These are phyloP conservation scores for Claviceps digitariae DNA, from an alignment of 2,329 filamentous ascomycete genomes.

Conservation along the genomic window DNA sequence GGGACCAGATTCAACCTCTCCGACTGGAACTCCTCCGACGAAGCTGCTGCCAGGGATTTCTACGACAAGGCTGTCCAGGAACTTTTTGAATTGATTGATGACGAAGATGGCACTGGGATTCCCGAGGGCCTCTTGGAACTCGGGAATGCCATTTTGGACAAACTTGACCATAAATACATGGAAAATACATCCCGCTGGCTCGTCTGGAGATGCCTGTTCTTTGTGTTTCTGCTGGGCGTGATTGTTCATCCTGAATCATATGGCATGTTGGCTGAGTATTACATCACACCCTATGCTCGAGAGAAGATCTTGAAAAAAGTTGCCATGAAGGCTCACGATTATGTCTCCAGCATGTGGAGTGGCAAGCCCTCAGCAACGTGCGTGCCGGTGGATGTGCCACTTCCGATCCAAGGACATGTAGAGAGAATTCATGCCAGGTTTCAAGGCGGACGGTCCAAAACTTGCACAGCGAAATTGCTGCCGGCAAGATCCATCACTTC, in stretches of 20 bases:
- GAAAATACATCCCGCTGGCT: slow-evolving; percentile 70
- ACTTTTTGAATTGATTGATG: slow-evolving; percentile 76
- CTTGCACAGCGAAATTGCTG: slow-evolving; percentile 43
- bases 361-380: slow-evolving; percentile 45
- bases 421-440: slow-evolving; percentile 59
- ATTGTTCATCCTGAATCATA: slow-evolving; percentile 79
- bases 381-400: slow-evolving; percentile 34
- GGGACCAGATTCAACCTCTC: slow-evolving; percentile 58
- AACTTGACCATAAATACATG: slow-evolving; percentile 58
- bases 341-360: slow-evolving; percentile 68
- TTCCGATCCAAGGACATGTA: slow-evolving; percentile 53
- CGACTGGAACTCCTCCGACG: slow-evolving; percentile 63
- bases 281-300: slow-evolving; percentile 81
- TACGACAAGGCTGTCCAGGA: slow-evolving; percentile 70
- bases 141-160: slow-evolving; percentile 68
- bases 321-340: slow-evolving; percentile 63
- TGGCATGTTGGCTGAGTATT: slow-evolving; percentile 72
- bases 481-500: slow-evolving; percentile 61
- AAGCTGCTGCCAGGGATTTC: slow-evolving; percentile 74
- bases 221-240: slow-evolving; percentile 69
- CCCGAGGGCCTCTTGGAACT: slow-evolving; percentile 76
- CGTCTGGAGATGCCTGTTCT: slow-evolving; percentile 85
- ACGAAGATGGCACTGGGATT: slow-evolving; percentile 71
- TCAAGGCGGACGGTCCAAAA: slow-evolving; percentile 35
- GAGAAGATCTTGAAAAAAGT: slow-evolving; percentile 72